Conservation (phyloP, 208 protist species). For the Trypanosoma scelopori region DNA sequence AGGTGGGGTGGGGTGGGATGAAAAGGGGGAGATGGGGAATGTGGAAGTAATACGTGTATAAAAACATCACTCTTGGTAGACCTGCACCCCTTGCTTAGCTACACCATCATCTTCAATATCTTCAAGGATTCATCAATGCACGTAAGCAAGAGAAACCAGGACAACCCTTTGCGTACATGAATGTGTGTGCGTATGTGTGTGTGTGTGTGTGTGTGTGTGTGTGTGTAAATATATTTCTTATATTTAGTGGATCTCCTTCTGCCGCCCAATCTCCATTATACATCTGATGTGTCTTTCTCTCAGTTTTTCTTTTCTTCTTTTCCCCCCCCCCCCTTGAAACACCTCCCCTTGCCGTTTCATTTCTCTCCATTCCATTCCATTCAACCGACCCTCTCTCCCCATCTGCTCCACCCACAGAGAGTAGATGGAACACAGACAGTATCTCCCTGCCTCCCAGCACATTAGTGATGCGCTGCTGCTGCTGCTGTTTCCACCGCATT, state of each 20-base stretch:
- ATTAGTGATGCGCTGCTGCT: too few relatives aligned
- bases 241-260: not conserved
- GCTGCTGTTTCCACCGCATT: too few relatives aligned
- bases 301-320: not conserved
- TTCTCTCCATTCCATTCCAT: constrained; percentile 9
- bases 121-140: not conserved
- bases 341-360: too few relatives aligned
- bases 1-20: not conserved
- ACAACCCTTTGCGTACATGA: not conserved
- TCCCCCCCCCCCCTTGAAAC: not conserved
- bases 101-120: too few relatives aligned
- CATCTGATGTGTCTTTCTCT: not conserved
- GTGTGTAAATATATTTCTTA: too few relatives aligned
- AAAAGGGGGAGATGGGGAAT: constrained; percentile 6
- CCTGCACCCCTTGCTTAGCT: too few relatives aligned
- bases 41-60: not conserved
- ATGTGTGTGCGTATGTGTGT: not conserved
- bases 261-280: not conserved
- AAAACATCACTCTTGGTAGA: not conserved
- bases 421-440: too few relatives aligned
- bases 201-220: not conserved
- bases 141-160: constrained; percentile 9
- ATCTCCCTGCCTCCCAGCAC: too few relatives aligned
- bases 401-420: too few relatives aligned
- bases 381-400: too few relatives aligned